Base-by-base conservation (phyloP, 2,329 filamentous ascomycete species). In the Dactylellina sp. region DNA sequence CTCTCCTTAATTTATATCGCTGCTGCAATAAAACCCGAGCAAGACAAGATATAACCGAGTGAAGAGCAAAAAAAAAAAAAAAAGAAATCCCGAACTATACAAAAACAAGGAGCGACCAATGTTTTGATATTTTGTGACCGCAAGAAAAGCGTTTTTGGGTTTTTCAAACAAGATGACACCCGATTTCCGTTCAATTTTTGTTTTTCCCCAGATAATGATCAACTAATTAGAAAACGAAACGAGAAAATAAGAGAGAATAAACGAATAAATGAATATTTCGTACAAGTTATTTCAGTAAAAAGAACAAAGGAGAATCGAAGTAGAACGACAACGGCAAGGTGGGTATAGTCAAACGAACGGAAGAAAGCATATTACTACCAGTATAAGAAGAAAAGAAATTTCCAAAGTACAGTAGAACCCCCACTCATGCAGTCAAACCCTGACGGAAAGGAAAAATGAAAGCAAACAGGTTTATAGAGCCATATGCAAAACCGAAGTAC, bases 271-370 rank as follows among this genome's bases (percentile, higher is more conserved):
- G 44, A 68, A 66, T 68, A 44, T 68, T 68, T 68, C 63, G 53
- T 68, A 66, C 62, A 74, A 46, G 46, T 46, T 55, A 55, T 39
- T 28, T 50, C 46, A n/a, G 37, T 37, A 53, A 37, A 49, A 28
- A 52, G 47, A 65, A 65, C 61, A 79, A 46, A 72, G 40, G 77
- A 77, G 76, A 76, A 79, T 62, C 72, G 66, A 74, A 77, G 68
- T 70, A 57, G 76, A 55, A 64, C 77, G 75, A 57, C 65, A 63
- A 64, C 32, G 32, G 32, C 12, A 70, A 77, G 75, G 56, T 78
- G 78, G 80, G 63, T 57, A 68, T 68, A 68, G 53, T 53, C 49
- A 78, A 79, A 78, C 75, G 77, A 76, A 78, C 75, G 76, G 77
- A 78, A 78, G 57, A 80, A 40, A 40, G 11, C 6, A 32, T 55